Conservation (phyloP, 1,139 yeast species). For the Debaryomycetaceae sp. region DNA sequence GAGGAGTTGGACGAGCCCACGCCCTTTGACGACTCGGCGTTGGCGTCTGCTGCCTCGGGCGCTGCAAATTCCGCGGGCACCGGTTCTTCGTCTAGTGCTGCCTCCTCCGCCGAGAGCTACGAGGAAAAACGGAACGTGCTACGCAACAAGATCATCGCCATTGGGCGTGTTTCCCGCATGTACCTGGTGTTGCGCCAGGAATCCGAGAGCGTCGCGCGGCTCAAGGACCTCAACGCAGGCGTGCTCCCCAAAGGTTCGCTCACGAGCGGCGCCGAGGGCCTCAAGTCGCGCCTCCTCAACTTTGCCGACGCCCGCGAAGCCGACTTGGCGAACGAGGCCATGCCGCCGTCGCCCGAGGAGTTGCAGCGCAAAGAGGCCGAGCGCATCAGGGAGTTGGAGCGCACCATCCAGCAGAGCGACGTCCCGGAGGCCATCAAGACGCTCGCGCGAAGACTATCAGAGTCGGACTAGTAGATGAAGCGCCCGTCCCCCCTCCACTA, state of each 20-base stretch:
- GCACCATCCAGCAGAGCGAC: slow-evolving; percentile 35
- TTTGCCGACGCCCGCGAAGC: slow-evolving; percentile 82
- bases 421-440: slow-evolving; percentile 7
- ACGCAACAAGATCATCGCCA: slow-evolving; percentile 85
- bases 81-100: slow-evolving; percentile 2
- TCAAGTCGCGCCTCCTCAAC: slow-evolving; percentile 54
- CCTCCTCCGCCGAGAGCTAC: slow-evolving; percentile 8
- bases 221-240: slow-evolving; percentile 59
- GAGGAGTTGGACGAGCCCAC: slow-evolving; percentile 83
- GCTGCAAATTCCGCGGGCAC: slow-evolving; percentile 6
- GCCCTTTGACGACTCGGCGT: slow-evolving; percentile 20
- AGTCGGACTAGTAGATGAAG: no score
- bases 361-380: slow-evolving; percentile 34
- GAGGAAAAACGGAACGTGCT: slow-evolving; percentile 50
- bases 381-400: slow-evolving; percentile 26
- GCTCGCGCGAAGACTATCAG: no score
- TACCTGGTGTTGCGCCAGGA: slow-evolving; percentile 83
- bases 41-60: slow-evolving; percentile 1
- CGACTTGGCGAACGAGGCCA: slow-evolving; percentile 74
- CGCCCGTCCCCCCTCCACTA: no score
- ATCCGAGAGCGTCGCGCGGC: slow-evolving; percentile 74
- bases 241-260: slow-evolving; percentile 79
- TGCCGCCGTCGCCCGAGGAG: slow-evolving; percentile 76
- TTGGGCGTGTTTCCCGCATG: slow-evolving; percentile 92
- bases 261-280: slow-evolving; percentile 72